Conservation (phyloP, 2,329 filamentous ascomycete genomes). For the Alternaria conjuncta region DNA sequence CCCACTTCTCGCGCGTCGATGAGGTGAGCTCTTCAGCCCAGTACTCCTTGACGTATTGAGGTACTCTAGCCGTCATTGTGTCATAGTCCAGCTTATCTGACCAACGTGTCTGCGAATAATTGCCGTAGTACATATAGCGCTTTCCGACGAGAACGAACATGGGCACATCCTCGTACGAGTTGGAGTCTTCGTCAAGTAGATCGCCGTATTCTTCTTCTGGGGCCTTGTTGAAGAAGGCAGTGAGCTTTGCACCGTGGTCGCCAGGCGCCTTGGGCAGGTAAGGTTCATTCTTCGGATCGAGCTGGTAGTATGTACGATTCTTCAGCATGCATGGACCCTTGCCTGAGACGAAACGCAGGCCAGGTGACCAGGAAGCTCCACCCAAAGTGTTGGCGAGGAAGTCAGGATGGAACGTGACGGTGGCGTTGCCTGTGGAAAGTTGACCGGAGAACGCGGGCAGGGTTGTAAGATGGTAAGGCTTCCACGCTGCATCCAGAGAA, state of each 20-base stretch:
- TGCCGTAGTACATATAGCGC: constrained; percentile 54
- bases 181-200: constrained; percentile 22
- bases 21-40: constrained; percentile 50
- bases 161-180: constrained; percentile 48
- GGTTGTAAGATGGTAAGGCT: constrained; percentile 45
- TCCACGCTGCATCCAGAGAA: constrained; percentile 34
- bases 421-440: constrained; percentile 31
- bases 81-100: constrained; percentile 55
- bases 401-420: constrained; percentile 46
- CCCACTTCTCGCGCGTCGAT: constrained; percentile 48
- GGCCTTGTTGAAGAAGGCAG: constrained; percentile 53
- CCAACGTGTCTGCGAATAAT: constrained; percentile 54
- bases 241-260: constrained; percentile 55
- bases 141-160: constrained; percentile 48
- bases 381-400: constrained; percentile 48
- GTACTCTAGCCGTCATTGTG: constrained; percentile 46
- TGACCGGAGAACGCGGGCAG: constrained; percentile 30
- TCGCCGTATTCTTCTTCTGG: constrained; percentile 37
- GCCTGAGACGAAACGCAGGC: constrained; percentile 47
- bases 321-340: constrained; percentile 34
- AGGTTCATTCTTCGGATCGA: constrained; percentile 49
- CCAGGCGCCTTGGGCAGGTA: constrained; percentile 51
- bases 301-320: constrained; percentile 51
- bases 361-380: constrained; percentile 50
- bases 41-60: constrained; percentile 46